A percentile compares a stretch with the other conserved stretches of the same genome.
These are phyloP conservation scores for Tuber borchii DNA, from an alignment of 495 filamentous ascomycete genomes.

Conservation along the genomic window DNA sequence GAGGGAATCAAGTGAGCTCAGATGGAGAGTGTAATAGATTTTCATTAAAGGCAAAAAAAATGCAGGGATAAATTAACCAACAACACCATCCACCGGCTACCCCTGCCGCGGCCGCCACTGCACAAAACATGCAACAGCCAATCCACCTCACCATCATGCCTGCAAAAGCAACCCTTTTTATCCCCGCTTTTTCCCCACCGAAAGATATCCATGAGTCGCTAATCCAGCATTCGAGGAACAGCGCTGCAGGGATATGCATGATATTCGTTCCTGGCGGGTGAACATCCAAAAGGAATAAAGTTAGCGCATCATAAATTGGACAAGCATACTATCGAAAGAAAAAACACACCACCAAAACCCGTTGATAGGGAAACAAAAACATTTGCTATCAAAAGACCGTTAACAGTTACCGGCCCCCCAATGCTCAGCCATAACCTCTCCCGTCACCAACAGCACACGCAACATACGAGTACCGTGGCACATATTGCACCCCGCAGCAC, in stretches of 20 bases:
- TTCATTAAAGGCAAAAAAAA: too few relatives aligned
- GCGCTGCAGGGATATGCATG: not conserved
- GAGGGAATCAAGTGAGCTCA: not conserved
- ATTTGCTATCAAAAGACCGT: not conserved
- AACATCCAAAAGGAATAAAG: not conserved
- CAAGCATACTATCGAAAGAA: not conserved
- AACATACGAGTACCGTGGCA: not conserved
- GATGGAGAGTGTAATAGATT: not conserved
- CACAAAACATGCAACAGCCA: not conserved
- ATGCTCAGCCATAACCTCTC: too few relatives aligned
- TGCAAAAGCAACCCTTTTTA: not conserved
- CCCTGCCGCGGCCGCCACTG: not conserved
- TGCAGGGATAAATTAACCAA: not conserved
- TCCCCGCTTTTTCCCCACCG: not conserved
- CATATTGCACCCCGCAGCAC: too few relatives aligned
- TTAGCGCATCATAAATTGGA: not conserved
- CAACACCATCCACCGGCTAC: not conserved
- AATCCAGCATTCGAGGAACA: not conserved
- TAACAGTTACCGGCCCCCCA: not conserved
- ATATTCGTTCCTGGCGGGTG: not conserved
- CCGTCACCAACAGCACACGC: not conserved
- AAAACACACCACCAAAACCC: not conserved
- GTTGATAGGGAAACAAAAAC: not conserved
- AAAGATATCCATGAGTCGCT: not conserved
- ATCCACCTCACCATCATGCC: not conserved